Conservation (phyloP, 139 green algal genomes). For the Micractinium sp. region DNA sequence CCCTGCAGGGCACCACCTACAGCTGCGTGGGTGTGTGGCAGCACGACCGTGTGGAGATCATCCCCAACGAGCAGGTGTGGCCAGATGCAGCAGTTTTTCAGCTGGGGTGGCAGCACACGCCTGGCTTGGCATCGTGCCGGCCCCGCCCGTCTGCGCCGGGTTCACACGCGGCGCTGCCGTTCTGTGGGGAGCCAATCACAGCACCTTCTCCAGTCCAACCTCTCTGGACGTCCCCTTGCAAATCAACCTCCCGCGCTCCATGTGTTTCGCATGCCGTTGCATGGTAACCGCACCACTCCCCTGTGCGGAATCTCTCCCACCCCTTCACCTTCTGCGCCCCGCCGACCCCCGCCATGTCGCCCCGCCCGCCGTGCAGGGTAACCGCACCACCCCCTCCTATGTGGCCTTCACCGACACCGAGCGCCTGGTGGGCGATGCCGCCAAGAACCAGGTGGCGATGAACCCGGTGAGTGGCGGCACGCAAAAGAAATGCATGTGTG, state of each 20-base stretch:
- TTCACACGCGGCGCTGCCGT: too few relatives aligned
- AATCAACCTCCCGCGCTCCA: too few relatives aligned
- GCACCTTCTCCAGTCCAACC: too few relatives aligned
- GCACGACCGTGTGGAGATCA: constrained; percentile 93
- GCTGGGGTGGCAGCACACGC: too few relatives aligned
- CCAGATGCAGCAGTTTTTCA: too few relatives aligned
- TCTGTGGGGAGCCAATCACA: too few relatives aligned
- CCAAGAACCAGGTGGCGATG: constrained; percentile 91
- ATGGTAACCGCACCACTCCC: neutral
- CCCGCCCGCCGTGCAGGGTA: constrained; percentile 37
- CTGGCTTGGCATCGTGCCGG: too few relatives aligned
- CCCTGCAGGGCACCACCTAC: neutral
- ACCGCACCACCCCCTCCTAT: constrained; percentile 65
- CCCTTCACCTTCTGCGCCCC: neutral
- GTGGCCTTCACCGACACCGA: constrained; percentile 97
- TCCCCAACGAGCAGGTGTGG: constrained; percentile 88
- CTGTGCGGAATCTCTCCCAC: neutral
- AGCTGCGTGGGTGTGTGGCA: constrained; percentile 94
- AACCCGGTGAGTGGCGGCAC: constrained; percentile 32
- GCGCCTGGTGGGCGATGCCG: constrained; percentile 93
- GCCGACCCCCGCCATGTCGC: neutral
- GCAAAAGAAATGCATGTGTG: too few relatives aligned
- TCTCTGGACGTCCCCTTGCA: too few relatives aligned
- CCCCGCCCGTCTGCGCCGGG: too few relatives aligned
- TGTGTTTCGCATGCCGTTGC: neutral